Conservation (phyloP, 23 red algal species). For the Agarophyton chilense region DNA sequence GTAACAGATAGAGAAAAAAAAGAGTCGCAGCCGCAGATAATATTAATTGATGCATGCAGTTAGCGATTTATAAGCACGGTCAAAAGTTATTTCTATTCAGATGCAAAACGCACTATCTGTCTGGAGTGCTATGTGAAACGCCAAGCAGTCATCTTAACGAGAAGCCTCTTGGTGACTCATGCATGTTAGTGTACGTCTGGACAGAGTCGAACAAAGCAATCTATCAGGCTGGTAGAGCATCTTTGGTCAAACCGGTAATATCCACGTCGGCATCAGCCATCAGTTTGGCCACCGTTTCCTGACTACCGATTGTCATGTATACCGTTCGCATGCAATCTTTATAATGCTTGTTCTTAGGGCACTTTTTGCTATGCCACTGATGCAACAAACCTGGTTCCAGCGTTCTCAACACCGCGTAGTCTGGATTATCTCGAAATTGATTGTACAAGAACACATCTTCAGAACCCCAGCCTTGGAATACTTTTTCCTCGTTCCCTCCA, state of each 20-base stretch:
- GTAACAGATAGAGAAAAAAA: no score
- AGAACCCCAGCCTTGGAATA: constrained; percentile 64
- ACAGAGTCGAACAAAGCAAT: not conserved
- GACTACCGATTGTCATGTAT: constrained; percentile 68
- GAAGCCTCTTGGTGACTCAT: not conserved
- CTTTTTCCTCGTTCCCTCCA: constrained; percentile 64
- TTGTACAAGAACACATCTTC: constrained; percentile 80
- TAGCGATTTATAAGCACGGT: no score
- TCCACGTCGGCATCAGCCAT: constrained; percentile 57
- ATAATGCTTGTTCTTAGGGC: constrained; percentile 47
- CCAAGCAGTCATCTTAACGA: not conserved
- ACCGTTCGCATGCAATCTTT: constrained; percentile 72
- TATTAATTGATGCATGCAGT: no score
- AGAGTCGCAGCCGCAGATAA: no score
- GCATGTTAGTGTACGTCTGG: not conserved
- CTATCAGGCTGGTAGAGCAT: constrained; percentile 36
- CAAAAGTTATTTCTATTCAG: no score
- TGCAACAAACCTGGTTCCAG: constrained; percentile 65
- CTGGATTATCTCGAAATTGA: constrained; percentile 47
- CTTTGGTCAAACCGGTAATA: constrained; percentile 42
- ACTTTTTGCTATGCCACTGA: constrained; percentile 67
- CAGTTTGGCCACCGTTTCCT: constrained; percentile 55
- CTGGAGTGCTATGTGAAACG: not conserved
- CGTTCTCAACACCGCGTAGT: constrained; percentile 50
- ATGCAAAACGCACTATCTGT: not conserved